Evolutionary conservation across 176 grass and related monocot species (phyloP), one percentile per base, ranked within the genome.

Genomic region (Poa pratensis): DNA sequence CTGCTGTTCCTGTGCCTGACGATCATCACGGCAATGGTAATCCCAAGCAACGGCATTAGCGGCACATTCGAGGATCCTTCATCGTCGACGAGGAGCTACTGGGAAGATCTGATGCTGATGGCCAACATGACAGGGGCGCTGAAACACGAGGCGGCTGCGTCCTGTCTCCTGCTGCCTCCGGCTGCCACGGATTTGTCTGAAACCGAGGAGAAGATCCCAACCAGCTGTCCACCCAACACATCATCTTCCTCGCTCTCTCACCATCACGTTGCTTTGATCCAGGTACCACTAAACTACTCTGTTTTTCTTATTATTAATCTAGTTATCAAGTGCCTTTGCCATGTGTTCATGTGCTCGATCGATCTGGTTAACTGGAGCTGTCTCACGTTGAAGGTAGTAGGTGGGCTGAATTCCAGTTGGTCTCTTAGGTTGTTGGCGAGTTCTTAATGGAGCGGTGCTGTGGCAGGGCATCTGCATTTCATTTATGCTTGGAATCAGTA

Each of bases 1-100:
- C 53, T 98, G 79, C 66, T 95, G 46, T 98, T 98, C 79, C 83
- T 98, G 8, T 88, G 75, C 74, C 79, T 98, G 66, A 92, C 93
- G 58, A 18, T 93, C n/a, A 59, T 89, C 69, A 92, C 95, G 11
- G 90, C 88, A 63, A 86, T 90, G 88, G 85, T 97, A 76, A 82
- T 93, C 51, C 93, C 93, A 71, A 88, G 51, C 4, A 82, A 77
- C 22, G 54, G 35, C 22, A 69, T 12, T 10, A 80, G 49, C 42
- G 55, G 65, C 24, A 68, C 45, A 0, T 19, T 75, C 0, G 46
- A 51, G 5, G 45, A 75, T 1, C 14, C 61, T 30, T 7, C 71
- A 23, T 1, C 69, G 15, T 2, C 23, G 43, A 16, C 9, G 14
- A 40, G 45, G 45, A 61, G 49, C 73, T 83, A 55, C 80, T 76